Percentiles rank a stretch among this genome's conserved stretches.
These are phyloP conservation scores for Ceriops tagal DNA, from an alignment of 345 rosid species.

Conservation along the genomic window DNA sequence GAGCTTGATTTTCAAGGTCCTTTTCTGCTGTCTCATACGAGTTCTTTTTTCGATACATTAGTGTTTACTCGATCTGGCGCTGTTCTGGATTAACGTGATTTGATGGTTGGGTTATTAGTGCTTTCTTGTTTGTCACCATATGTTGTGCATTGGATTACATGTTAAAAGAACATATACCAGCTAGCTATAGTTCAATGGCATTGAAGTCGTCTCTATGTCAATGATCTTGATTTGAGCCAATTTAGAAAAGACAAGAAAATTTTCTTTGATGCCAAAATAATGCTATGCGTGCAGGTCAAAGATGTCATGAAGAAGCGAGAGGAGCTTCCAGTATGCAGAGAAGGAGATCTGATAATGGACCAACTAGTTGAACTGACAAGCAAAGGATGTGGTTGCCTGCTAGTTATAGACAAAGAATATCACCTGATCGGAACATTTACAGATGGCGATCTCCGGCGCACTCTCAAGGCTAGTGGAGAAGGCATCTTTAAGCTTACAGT, in stretches of 20 bases:
- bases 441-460: constrained; percentile 90
- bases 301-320: constrained; percentile 92
- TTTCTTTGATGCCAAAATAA: neutral
- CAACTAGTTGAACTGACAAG: constrained; percentile 89
- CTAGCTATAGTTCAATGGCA: too few species aligned
- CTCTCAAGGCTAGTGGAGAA: constrained; percentile 83
- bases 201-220: too few species aligned
- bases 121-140: too few species aligned
- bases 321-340: constrained; percentile 84
- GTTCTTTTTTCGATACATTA: neutral
- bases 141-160: too few species aligned
- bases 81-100: neutral
- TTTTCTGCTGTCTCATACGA: neutral
- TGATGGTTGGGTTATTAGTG: neutral
- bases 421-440: constrained; percentile 88
- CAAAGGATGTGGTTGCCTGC: constrained; percentile 94
- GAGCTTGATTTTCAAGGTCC: constrained; percentile 85
- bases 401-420: constrained; percentile 58
- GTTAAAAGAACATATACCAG: too few species aligned
- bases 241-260: neutral
- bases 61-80: too few species aligned
- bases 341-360: constrained; percentile 88
- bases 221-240: too few species aligned
- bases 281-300: constrained; percentile 45
- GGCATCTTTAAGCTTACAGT: constrained; percentile 89